phyloP scores from a whole-genome alignment of 768 basidiomycete genomes.

The Paxillus involutus region DNA sequence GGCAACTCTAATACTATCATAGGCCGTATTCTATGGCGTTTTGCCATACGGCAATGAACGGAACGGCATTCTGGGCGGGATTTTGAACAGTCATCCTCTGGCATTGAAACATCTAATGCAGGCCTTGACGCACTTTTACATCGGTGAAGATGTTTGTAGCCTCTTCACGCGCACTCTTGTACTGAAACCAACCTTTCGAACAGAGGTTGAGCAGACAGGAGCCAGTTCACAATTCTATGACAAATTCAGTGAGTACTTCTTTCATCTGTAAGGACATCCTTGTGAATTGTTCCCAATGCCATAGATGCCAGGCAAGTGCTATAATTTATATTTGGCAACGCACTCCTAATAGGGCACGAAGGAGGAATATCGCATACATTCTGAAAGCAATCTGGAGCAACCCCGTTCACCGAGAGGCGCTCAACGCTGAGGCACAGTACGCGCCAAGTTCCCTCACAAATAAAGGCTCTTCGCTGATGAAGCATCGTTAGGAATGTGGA shows the following conservation, averaged over 20 bases:
- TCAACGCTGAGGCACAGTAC: constrained; percentile 77
- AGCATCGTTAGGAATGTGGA: constrained; percentile 67
- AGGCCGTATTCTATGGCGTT: constrained; percentile 77
- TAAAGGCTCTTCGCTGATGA: neutral
- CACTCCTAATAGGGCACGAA: constrained; percentile 29
- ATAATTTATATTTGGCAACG: neutral
- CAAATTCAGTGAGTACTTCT: constrained; percentile 78
- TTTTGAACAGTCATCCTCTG: constrained; percentile 81
- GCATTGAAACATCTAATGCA: constrained; percentile 89
- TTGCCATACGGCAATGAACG: constrained; percentile 64
- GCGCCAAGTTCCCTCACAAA: constrained; percentile 18
- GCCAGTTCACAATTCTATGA: constrained; percentile 99
- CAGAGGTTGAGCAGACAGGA: constrained; percentile 97
- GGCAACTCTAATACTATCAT: constrained; percentile 3
- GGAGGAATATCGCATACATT: constrained; percentile 84
- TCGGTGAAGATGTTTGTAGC: constrained; percentile 52
- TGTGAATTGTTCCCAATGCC: neutral
- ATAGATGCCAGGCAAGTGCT: constrained; percentile 53
- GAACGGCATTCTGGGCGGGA: constrained; percentile 73
- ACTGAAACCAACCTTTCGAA: neutral
- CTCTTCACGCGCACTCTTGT: neutral
- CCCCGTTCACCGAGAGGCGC: constrained; percentile 81
- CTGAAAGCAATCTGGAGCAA: constrained; percentile 93
- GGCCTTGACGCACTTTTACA: constrained; percentile 91
- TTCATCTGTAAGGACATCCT: constrained; percentile 6